A percentile compares a stretch with the other conserved stretches of the same genome.
These are phyloP conservation scores for Metschnikowia orientalis DNA, from an alignment of 805 yeast species.

Conservation along the genomic window DNA sequence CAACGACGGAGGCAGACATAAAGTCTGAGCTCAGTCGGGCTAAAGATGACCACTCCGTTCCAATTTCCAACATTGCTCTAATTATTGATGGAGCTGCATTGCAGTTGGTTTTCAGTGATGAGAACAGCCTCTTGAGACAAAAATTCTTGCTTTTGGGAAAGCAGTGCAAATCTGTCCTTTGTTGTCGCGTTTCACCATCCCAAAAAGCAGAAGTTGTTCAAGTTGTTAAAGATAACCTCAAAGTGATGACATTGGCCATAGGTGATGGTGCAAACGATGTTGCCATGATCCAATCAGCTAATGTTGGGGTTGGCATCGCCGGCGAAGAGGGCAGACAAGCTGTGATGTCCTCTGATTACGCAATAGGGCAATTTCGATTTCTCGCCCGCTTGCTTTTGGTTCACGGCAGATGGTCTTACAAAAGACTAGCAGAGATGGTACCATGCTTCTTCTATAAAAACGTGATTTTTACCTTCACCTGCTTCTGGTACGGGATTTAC, in stretches of 20 bases:
- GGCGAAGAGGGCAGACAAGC: constrained; percentile 93
- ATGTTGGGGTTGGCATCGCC: constrained; percentile 85
- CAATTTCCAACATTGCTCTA: constrained; percentile 62
- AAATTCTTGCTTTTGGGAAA: constrained; percentile 70
- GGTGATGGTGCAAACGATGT: constrained; percentile 91
- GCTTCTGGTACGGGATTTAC: constrained; percentile 78
- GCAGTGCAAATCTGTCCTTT: constrained; percentile 74
- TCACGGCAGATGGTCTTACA: constrained; percentile 87
- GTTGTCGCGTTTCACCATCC: constrained; percentile 86
- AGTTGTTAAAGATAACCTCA: constrained; percentile 66
- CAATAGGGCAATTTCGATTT: constrained; percentile 77
- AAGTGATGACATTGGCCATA: constrained; percentile 81
- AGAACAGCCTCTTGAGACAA: constrained; percentile 27
- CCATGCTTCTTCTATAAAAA: constrained; percentile 79
- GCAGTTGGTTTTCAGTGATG: constrained; percentile 41
- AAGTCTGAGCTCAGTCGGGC: constrained; percentile 52
- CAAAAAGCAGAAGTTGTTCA: constrained; percentile 83
- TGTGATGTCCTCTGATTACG: constrained; percentile 84
- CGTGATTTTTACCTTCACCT: constrained; percentile 66
- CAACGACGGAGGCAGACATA: constrained; percentile 34
- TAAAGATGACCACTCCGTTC: constrained; percentile 57
- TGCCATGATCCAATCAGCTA: constrained; percentile 86
- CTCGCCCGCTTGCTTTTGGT: constrained; percentile 61
- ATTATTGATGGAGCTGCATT: constrained; percentile 81
- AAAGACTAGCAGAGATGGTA: constrained; percentile 76